Evolutionary conservation across 148 eudicot species (phyloP), one percentile per base, ranked within the genome.

Genomic region (Hydrangea macrophylla): DNA sequence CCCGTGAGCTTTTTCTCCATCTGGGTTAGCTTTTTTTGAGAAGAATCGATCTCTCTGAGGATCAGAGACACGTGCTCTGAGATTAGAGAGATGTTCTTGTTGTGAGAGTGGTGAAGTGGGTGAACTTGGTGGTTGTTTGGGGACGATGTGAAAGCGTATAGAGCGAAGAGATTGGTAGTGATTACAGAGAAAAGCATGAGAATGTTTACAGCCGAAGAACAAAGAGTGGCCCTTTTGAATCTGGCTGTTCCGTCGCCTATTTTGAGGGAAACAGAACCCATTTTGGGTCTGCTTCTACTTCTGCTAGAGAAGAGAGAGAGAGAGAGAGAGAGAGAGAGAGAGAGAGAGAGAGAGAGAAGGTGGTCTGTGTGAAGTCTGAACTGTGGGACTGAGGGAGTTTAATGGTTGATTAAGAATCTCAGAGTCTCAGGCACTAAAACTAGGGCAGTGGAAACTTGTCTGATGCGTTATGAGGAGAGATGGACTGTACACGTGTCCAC

Each of bases 241-340:
- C 96, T 89, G 23, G 99, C 99, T 0, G 99, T 91, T 56, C 97
- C 99, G 36, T 95, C 96, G 5, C 99, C 99, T 12, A 94, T 89
- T 62, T 94, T 94, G 26, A 94, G 77, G 20, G 99, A 91, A 53
- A 92, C 98, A 11, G 96, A 83, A 1, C 98, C 98, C 98, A 92
- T 92, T 58, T 64, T 32, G 79, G 36, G 31, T 54, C 73, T 69
- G 65, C 62, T 69, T n/a, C 9, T 7, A 48, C 25, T 6, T 0
- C 50, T 24, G 53, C n/a, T 64, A 40, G 20, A 25, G 55, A 40
- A 64, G 22, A 32, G 2, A 28, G n/a, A n/a, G n/a, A n/a, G n/a
- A n/a, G n/a, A n/a, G n/a, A n/a, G n/a, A n/a, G n/a, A n/a, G n/a
- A n/a, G n/a, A n/a, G n/a, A n/a, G n/a, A n/a, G n/a, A n/a, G n/a